Evolutionary conservation across 2,329 filamentous ascomycete genomes (phyloP).

Genomic region (Beauveria sp.): DNA sequence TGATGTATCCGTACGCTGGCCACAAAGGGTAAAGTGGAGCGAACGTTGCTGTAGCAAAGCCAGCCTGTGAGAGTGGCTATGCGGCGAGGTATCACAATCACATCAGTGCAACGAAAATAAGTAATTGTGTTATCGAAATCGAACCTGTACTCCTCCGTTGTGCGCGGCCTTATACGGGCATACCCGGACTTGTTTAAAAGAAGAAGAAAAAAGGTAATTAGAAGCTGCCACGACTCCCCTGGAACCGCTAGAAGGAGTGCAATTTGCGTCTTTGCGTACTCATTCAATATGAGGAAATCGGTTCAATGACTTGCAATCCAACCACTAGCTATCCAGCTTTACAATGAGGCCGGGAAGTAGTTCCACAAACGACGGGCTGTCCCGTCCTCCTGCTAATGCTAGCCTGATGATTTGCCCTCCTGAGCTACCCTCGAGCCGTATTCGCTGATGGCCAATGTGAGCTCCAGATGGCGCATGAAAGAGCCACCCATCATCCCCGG

Average conservation of each 20-base stretch:
- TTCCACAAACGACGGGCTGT: slow-evolving; percentile 15
- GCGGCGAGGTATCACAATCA: background rate
- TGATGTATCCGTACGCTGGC: background rate
- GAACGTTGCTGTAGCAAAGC: background rate
- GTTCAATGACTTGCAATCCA: no score
- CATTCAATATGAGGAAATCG: no score
- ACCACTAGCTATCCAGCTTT: slow-evolving; percentile 10
- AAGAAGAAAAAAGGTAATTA: no score
- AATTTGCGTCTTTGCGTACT: no score
- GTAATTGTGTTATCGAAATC: no score
- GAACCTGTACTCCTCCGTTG: no score
- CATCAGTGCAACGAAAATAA: background rate
- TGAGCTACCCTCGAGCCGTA: background rate
- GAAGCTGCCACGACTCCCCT: no score
- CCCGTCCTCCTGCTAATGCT: slow-evolving; percentile 11
- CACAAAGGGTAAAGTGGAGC: background rate
- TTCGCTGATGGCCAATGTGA: slow-evolving; percentile 8
- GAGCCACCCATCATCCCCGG: slow-evolving; percentile 1
- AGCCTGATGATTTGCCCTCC: slow-evolving; percentile 11
- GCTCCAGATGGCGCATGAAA: slow-evolving; percentile 14
- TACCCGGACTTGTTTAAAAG: no score
- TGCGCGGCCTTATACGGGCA: no score
- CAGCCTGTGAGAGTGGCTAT: background rate
- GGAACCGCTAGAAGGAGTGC: no score
- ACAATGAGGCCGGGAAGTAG: slow-evolving; percentile 15